Evolutionary conservation across 169 alveolate genomes (phyloP), one percentile per base, ranked within the genome.

Genomic region (Fabrea salina): DNA sequence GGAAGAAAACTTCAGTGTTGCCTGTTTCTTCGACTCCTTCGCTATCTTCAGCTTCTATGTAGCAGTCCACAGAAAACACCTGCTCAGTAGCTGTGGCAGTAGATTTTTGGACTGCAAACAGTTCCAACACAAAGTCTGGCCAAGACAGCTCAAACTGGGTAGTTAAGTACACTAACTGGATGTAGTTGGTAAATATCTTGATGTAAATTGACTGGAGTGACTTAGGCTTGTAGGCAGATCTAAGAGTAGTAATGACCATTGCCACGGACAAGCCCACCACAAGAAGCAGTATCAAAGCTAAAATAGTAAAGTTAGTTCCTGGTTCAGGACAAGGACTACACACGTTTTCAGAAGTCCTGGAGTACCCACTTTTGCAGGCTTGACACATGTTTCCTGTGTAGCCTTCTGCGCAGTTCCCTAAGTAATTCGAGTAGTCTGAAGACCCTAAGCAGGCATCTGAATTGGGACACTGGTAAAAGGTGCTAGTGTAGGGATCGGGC

Each of bases 11-110:
- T n/a, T n/a, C n/a, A n/a, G n/a, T n/a, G n/a, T n/a, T n/a, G n/a
- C n/a, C n/a, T n/a, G n/a, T n/a, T n/a, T n/a, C n/a, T n/a, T n/a
- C n/a, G n/a, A n/a, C n/a, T n/a, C n/a, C n/a, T n/a, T n/a, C n/a
- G n/a, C n/a, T n/a, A n/a, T n/a, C n/a, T n/a, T n/a, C n/a, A n/a
- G n/a, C n/a, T n/a, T n/a, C n/a, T n/a, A n/a, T n/a, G n/a, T n/a
- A n/a, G n/a, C 81, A 74, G 25, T 74, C 81, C 27, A 74, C 16
- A 0, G 81, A 74, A 54, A 74, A 74, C 0, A 74, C 37, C 22
- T 50, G 41, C 19, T 33, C 68, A 30, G 57, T 19, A 53, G 49
- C 49, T 35, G 11, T 22, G 27, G 51, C 49, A 3, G 54, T 40
- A 53, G 13, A 13, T 5, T 53, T 74, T 74, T 74, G 71, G 4